phyloP scores from a whole-genome alignment of 2,329 filamentous ascomycete species.

The Paramyrothecium sp. region DNA sequence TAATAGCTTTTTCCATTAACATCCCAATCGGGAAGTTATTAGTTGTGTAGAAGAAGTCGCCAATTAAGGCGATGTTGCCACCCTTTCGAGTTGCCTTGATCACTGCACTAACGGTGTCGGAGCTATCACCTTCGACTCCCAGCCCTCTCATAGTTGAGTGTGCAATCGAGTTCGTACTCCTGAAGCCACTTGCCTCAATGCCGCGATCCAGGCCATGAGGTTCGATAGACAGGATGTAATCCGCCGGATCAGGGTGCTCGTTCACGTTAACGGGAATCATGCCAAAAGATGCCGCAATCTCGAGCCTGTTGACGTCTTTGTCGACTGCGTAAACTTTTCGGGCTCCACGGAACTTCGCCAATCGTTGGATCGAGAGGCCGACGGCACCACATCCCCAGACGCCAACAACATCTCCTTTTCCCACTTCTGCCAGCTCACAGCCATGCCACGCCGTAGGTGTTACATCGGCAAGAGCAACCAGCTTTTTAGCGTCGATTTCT shows the following conservation, averaged over 20 bases:
- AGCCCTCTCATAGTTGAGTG: neutral
- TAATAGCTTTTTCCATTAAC: constrained; percentile 1
- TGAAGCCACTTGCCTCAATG: neutral
- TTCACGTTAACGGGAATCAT: neutral
- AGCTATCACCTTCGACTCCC: neutral
- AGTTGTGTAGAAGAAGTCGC: neutral
- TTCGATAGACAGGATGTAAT: neutral
- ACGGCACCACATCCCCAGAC: constrained; percentile 1
- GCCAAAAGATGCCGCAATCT: neutral
- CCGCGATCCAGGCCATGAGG: neutral
- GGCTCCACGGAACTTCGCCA: neutral
- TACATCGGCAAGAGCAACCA: constrained; percentile 1
- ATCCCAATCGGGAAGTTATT: constrained; percentile 1
- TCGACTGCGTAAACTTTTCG: neutral
- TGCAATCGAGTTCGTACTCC: neutral
- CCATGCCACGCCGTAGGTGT: neutral
- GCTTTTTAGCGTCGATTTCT: neutral
- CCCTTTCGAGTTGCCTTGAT: constrained; percentile 1
- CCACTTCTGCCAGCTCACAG: neutral
- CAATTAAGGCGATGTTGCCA: neutral
- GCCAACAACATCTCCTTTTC: neutral
- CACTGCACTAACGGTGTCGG: neutral
- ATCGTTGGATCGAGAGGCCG: neutral
- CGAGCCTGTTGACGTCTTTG: neutral
- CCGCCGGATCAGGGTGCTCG: neutral